These are phyloP conservation scores for Starmerella lactis-condensi DNA, from an alignment of 805 yeast species.

Conservation along the genomic window DNA sequence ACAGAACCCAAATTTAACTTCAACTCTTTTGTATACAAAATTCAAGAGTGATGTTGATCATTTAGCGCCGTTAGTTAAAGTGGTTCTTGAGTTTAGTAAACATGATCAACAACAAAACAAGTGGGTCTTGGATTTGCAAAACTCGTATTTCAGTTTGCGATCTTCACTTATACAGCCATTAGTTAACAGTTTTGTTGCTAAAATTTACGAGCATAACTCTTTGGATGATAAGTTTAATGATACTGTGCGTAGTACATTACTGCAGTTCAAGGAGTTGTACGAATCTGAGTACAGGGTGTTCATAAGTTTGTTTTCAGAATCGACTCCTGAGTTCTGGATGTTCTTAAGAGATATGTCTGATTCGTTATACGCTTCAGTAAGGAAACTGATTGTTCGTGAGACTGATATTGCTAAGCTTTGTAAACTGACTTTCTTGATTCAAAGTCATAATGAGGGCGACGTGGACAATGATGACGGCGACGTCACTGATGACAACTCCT, in stretches of 20 bases:
- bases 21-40: conserved; percentile 14
- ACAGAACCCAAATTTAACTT: conserved; percentile 3
- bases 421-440: conserved; percentile 30
- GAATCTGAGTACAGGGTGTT: conserved; percentile 34
- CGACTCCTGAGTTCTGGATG: conserved; percentile 26
- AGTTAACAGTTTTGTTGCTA: conserved; percentile 6
- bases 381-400: conserved; percentile 55
- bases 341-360: conserved; percentile 54
- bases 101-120: conserved; percentile 1
- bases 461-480: conserved; percentile 20
- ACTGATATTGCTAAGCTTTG: conserved; percentile 48
- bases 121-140: conserved; percentile 7
- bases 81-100: conserved; percentile 3
- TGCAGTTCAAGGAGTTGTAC: conserved; percentile 51
- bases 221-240: conserved; percentile 8
- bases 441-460: conserved; percentile 5
- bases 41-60: conserved; percentile 11
- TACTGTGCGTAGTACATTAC: conserved; percentile 32
- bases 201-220: conserved; percentile 17
- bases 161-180: conserved; percentile 2
- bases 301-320: conserved; percentile 31
- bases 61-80: conserved; percentile 5
- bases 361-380: conserved; percentile 53
- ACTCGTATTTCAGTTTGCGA: conserved; percentile 9
- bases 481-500: conserved; percentile 14